Base-by-base conservation (phyloP, 2,329 filamentous ascomycete species). In the Coniochaeta sp. region DNA sequence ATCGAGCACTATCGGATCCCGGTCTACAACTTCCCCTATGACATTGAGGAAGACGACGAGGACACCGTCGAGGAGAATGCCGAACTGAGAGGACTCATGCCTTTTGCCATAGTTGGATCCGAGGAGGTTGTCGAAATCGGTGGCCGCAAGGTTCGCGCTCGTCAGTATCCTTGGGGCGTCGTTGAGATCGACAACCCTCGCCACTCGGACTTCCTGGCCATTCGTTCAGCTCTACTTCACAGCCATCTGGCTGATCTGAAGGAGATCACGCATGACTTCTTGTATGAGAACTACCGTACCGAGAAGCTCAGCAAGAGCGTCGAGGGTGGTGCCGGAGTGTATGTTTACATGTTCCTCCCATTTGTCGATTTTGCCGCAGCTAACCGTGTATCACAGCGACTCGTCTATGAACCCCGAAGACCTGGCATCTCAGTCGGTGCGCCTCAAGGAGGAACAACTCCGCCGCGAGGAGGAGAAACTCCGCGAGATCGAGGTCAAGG, bases 271-370 rank as follows among this genome's bases (percentile, higher is more conserved):
- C 95, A 99, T 77, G 95, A 99, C 78, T 99, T 99, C 88, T 82
- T 99, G 65, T 99, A 99, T 80, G 95, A 99, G 77, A 99, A 99
- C 81, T 99, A 99, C 85, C 92, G 95, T 91, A 99, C 95, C 72
- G 95, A 99, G 90, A 98, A 98, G 83, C 90, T 99, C 70, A 96
- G 91, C 82, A 99, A 98, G 91, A 97, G 92, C 75, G 95, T 99
- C 69, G 93, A 97, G 73, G 91, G 91, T 75, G 90, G 90, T 78
- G 84, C 87, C 77, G 85, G 87, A 85, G 86, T 87, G 92, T 96
- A 90, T 69, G 92, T 91, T 47, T 63, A 60, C 58, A 8, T 24
- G 42, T 50, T 54, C 28, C 17, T 38, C 5, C 30, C 26, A 3
- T 34, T 34, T n/a, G 7, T 12, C 19, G 9, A 22, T 24, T 3